These are phyloP conservation scores for Backusella mclennaniae DNA, from an alignment of 192 early-diverging fungal genomes.

Conservation along the genomic window DNA sequence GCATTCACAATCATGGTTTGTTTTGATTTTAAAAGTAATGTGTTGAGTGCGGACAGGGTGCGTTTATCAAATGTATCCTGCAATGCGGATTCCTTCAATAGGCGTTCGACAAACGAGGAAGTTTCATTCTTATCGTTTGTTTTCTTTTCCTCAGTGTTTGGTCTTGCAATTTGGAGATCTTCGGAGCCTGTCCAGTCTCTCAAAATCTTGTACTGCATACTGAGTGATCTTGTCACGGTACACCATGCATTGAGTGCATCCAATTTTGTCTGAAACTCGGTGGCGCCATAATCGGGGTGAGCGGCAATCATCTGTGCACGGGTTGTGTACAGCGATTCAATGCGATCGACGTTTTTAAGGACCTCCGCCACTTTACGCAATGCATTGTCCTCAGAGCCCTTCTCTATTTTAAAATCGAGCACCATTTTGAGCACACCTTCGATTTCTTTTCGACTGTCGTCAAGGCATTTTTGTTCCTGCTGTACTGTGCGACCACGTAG, in stretches of 20 bases:
- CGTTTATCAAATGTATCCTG: constrained; percentile 73
- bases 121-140: constrained; percentile 33
- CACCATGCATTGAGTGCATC: constrained; percentile 78
- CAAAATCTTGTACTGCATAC: constrained; percentile 72
- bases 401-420: constrained; percentile 52
- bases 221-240: constrained; percentile 66
- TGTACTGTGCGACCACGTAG: constrained; percentile 56
- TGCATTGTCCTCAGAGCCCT: constrained; percentile 35
- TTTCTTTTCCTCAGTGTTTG: not conserved
- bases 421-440: constrained; percentile 57
- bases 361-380: constrained; percentile 66
- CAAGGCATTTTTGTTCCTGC: constrained; percentile 67
- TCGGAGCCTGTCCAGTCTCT: constrained; percentile 83
- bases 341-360: constrained; percentile 70
- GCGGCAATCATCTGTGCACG: constrained; percentile 56
- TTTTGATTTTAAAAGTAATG: constrained; percentile 62
- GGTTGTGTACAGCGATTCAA: constrained; percentile 78
- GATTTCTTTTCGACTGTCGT: constrained; percentile 61
- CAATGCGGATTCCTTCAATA: constrained; percentile 81
- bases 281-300: constrained; percentile 69
- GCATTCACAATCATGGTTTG: constrained; percentile 71
- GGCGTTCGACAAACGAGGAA: constrained; percentile 79
- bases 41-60: constrained; percentile 61
- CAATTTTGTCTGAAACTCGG: constrained; percentile 65
- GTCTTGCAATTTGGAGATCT: constrained; percentile 53